These are phyloP conservation scores for Irpex rosettiformis DNA, from an alignment of 1,284 basidiomycete species.

Conservation along the genomic window DNA sequence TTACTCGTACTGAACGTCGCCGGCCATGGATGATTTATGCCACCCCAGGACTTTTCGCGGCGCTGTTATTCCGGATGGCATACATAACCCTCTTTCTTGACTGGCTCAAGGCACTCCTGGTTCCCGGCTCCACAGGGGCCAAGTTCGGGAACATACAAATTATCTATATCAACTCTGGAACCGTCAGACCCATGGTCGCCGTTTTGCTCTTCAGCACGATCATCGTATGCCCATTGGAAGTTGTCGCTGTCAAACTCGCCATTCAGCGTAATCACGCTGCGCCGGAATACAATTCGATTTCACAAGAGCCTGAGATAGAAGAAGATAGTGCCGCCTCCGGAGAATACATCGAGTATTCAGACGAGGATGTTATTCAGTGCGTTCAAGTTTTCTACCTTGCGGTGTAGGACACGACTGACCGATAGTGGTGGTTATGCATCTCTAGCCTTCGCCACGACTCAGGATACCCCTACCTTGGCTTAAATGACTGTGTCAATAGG, in stretches of 20 bases:
- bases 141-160: neutral
- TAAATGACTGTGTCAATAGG: neutral
- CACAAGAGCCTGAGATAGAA: neutral
- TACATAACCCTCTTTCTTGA: neutral
- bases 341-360: neutral
- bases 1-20: neutral
- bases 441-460: neutral
- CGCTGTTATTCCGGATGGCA: neutral
- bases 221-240: neutral
- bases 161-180: neutral
- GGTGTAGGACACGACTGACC: neutral
- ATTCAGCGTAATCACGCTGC: neutral
- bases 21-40: neutral
- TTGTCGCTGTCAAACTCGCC: neutral
- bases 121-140: neutral
- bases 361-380: neutral
- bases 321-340: neutral
- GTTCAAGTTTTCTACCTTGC: neutral
- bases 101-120: neutral
- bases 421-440: neutral
- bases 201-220: neutral
- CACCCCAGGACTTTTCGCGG: neutral
- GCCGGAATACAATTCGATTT: too few relatives aligned
- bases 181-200: neutral
- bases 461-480: neutral